Evolutionary conservation across 2,329 filamentous ascomycete species (phyloP), one percentile per base, ranked within the genome.

Genomic region (Ophiosphaerella herpotricha): DNA sequence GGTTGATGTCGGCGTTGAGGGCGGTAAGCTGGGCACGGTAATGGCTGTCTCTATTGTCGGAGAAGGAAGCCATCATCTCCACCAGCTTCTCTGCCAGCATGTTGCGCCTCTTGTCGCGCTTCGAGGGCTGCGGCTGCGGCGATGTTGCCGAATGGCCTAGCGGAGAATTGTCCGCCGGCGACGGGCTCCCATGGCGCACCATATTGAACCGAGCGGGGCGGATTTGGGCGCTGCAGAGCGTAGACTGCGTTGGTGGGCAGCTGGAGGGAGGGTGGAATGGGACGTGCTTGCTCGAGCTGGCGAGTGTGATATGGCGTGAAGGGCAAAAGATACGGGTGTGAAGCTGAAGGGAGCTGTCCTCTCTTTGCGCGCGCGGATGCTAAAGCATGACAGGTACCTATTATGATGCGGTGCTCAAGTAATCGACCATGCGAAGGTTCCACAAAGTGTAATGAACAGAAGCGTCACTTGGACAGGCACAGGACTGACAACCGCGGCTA

Each of bases 21-120:
- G 90, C 90, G 66, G 94, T 88, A 2, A 97, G 82, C 74, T 97
- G 91, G 59, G 94, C 89, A 55, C 92, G 86, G 74, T 96, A 97
- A 64, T 91, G 86, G 55, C 83, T 80, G 72, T 96, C 91, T 58
- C 90, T 84, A 67, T 96, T 91, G 56, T 87, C 84, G 57, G 85
- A 84, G 74, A 96, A 93, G 59, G 86, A 86, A 46, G 88, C 85
- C 46, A 87, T 86, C 74, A 97, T 85, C 48, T 86, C 83, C 35
- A 85, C 82, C 6, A 96, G 83, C 57, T 89, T 87, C 54, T 96
- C 91, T 60, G 86, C 85, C 54, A 97, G 85, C 65, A 87, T 85
- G 65, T 90, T 90, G 55, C 91, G 87, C 70, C 92, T 87, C 74
- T 95, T 94, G 77, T 97, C 93, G 73, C 91, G 85, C 78, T 97